These are phyloP conservation scores for Claviceps cyperi DNA, from an alignment of 2,329 filamentous ascomycete genomes.

Conservation along the genomic window DNA sequence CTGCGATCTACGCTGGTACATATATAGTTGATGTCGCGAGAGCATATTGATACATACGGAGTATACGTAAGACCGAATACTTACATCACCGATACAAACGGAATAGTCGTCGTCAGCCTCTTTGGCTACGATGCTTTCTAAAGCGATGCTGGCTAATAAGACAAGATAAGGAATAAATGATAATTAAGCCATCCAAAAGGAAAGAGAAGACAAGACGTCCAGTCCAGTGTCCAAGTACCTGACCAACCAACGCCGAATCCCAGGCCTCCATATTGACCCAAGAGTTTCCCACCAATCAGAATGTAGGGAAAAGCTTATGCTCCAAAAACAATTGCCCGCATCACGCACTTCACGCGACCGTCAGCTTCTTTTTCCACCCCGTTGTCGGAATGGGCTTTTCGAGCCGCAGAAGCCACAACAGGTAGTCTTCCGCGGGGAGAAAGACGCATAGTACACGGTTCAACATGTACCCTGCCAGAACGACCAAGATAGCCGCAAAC, in stretches of 20 bases:
- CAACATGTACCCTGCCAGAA: conserved; percentile 39
- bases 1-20: too few relatives aligned
- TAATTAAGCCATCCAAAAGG: not conserved
- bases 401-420: conserved; percentile 44
- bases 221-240: too few relatives aligned
- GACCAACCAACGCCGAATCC: not conserved
- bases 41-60: too few relatives aligned
- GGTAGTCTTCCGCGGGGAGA: conserved; percentile 48
- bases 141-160: too few relatives aligned
- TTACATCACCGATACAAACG: too few relatives aligned
- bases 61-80: too few relatives aligned
- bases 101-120: too few relatives aligned
- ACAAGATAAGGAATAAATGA: too few relatives aligned
- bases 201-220: not conserved
- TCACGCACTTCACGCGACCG: conserved; percentile 2
- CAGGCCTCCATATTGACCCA: not conserved
- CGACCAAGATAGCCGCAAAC: conserved; percentile 46
- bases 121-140: too few relatives aligned
- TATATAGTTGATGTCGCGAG: too few relatives aligned
- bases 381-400: conserved; percentile 45
- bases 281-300: not conserved
- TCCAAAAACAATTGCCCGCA: not conserved
- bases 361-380: conserved; percentile 14
- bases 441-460: conserved; percentile 42
- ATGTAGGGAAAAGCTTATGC: not conserved